A percentile compares a stretch with the other conserved stretches of the same genome.
phyloP scores from a whole-genome alignment of 306 rosid species.

The Gleditsia sinensis region DNA sequence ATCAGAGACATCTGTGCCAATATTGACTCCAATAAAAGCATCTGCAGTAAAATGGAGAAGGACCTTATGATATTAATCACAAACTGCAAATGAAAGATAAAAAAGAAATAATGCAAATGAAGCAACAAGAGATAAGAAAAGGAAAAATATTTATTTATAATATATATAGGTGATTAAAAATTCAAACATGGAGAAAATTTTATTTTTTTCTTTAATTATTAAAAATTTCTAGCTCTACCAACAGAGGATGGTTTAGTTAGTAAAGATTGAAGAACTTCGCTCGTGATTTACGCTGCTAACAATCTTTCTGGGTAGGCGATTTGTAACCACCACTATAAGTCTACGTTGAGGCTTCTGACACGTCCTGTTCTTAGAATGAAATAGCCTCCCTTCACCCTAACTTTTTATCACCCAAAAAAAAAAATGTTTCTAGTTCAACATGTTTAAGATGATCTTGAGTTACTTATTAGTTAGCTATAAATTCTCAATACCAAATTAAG shows the following conservation, averaged over 20 bases:
- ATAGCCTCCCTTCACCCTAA: too few relatives aligned
- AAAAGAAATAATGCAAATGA: background rate
- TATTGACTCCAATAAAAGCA: constrained; percentile 83
- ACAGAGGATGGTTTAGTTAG: too few relatives aligned
- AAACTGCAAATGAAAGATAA: background rate
- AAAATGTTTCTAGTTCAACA: too few relatives aligned
- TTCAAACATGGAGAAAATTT: background rate
- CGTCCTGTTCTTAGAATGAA: too few relatives aligned
- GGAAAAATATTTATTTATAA: background rate
- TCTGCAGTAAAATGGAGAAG: constrained; percentile 44
- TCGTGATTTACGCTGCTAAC: too few relatives aligned
- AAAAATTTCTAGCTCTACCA: background rate
- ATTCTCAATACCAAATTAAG: background rate
- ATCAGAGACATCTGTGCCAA: constrained; percentile 79
- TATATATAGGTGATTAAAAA: background rate
- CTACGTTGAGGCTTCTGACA: too few relatives aligned
- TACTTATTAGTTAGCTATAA: background rate
- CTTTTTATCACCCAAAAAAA: too few relatives aligned
- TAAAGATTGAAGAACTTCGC: too few relatives aligned
- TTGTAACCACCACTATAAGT: too few relatives aligned
- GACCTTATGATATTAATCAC: background rate
- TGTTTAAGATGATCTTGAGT: background rate
- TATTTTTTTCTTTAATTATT: background rate
- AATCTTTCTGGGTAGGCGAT: too few relatives aligned
- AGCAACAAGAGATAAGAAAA: constrained; percentile 21